Evolutionary conservation across 1,284 basidiomycete genomes (phyloP).

Genomic region (Rhodotorula sp.): DNA sequence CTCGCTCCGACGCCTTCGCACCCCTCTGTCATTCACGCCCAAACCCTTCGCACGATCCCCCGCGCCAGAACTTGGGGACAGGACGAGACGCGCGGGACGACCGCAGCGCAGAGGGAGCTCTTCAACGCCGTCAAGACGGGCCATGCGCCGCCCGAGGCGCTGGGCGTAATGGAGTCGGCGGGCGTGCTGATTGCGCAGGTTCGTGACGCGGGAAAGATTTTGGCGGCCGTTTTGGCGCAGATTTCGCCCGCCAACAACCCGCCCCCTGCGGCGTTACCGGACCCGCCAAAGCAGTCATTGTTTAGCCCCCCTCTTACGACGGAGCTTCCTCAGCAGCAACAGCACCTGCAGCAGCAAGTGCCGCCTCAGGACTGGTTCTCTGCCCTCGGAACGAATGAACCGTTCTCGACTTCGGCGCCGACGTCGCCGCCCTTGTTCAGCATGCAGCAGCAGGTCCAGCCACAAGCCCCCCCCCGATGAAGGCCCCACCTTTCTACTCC

Average conservation of each 20-base stretch:
- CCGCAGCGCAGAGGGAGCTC: neutral
- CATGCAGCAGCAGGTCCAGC: too few relatives aligned
- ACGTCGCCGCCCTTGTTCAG: neutral
- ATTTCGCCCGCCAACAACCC: neutral
- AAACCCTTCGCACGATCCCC: slow-evolving; percentile 15
- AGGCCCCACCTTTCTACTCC: neutral
- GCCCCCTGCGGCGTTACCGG: neutral
- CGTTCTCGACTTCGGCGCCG: neutral
- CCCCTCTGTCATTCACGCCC: slow-evolving; percentile 14
- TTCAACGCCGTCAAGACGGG: too few relatives aligned
- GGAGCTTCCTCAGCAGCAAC: neutral
- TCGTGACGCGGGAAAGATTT: neutral
- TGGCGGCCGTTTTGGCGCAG: neutral
- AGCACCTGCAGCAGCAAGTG: neutral
- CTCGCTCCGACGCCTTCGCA: slow-evolving; percentile 21
- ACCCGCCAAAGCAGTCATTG: neutral
- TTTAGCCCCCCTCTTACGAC: too few relatives aligned
- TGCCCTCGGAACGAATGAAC: too few relatives aligned
- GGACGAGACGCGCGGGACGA: neutral
- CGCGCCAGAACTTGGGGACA: slow-evolving; percentile 10
- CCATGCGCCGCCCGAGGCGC: neutral
- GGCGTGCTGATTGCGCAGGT: neutral
- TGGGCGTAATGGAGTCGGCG: neutral
- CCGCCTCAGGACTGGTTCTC: too few relatives aligned
- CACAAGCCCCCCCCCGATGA: neutral